A percentile compares a stretch with the other conserved stretches of the same genome.
phyloP scores from a whole-genome alignment of 352 stramenopile species.

The Albugo laibachii region DNA sequence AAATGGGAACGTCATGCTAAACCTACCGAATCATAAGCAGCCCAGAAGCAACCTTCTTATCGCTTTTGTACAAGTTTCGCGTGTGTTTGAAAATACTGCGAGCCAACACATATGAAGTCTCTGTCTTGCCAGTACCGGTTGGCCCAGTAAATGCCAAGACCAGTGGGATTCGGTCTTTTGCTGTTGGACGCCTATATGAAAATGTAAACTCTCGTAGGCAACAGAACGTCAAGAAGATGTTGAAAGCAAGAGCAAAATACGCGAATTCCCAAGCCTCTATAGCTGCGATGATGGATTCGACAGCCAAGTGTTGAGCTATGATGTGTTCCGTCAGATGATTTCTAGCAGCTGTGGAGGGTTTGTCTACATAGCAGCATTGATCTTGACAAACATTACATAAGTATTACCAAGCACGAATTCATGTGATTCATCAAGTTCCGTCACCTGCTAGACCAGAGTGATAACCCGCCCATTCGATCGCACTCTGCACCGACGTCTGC shows the following conservation, averaged over 20 bases:
- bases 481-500: too few species aligned
- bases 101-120: constrained; percentile 69
- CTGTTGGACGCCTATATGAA: constrained; percentile 18
- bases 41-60: constrained; percentile 38
- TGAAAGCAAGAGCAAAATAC: constrained; percentile 12
- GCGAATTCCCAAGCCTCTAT: constrained; percentile 73
- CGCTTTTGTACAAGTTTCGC: constrained; percentile 43
- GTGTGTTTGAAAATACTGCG: constrained; percentile 69
- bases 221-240: neutral
- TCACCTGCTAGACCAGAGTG: too few species aligned
- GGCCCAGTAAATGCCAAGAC: constrained; percentile 79
- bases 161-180: constrained; percentile 43
- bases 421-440: too few species aligned
- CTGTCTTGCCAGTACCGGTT: constrained; percentile 81
- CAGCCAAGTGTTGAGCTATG: constrained; percentile 35
- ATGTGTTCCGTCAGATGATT: constrained; percentile 29
- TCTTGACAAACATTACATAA: constrained; percentile 9
- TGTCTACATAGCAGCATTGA: constrained; percentile 50
- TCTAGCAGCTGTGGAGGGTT: constrained; percentile 33
- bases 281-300: constrained; percentile 40
- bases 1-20: neutral
- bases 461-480: too few species aligned
- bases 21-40: constrained; percentile 55
- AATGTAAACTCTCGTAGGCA: constrained; percentile 1
- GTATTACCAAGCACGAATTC: too few species aligned